A percentile compares a stretch with the other conserved stretches of the same genome.
Evolutionary conservation across 208 protist genomes (phyloP).

Genomic region (Naegleria gruberi): DNA sequence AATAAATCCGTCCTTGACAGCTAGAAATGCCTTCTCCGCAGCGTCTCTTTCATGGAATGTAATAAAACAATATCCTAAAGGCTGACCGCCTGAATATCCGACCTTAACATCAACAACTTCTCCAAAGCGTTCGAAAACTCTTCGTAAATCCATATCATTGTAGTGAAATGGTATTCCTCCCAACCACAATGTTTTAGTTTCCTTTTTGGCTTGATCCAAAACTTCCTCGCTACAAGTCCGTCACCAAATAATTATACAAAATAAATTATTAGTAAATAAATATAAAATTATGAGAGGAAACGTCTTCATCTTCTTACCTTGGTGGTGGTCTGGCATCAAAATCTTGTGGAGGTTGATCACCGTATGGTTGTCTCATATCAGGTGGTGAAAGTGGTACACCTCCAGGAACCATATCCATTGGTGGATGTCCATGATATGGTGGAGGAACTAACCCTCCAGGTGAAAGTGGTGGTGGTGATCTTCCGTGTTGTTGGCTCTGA

Average conservation of each 20-base stretch:
- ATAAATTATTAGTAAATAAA: background rate
- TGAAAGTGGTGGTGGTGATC: background rate
- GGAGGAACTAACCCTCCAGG: too few relatives aligned
- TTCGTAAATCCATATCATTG: background rate
- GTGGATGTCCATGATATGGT: background rate
- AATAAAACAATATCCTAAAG: slow-evolving; percentile 6
- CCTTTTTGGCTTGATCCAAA: background rate
- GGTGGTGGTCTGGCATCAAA: background rate
- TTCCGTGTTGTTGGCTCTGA: background rate
- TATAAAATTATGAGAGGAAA: background rate
- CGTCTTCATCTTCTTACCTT: background rate
- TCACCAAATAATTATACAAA: background rate
- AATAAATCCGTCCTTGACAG: background rate
- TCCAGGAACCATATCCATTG: background rate
- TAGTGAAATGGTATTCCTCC: background rate
- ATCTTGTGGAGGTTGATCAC: too few relatives aligned
- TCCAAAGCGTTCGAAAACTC: background rate
- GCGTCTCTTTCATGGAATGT: background rate
- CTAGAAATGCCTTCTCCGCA: background rate
- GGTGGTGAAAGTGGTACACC: too few relatives aligned
- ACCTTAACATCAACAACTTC: background rate
- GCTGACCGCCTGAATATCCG: background rate
- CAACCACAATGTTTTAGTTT: background rate
- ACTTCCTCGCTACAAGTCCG: background rate
- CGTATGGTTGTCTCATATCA: too few relatives aligned